A percentile compares a stretch with the other conserved stretches of the same genome.
These are phyloP conservation scores for Neurospora terricola DNA, from an alignment of 495 filamentous ascomycete species.

Conservation along the genomic window DNA sequence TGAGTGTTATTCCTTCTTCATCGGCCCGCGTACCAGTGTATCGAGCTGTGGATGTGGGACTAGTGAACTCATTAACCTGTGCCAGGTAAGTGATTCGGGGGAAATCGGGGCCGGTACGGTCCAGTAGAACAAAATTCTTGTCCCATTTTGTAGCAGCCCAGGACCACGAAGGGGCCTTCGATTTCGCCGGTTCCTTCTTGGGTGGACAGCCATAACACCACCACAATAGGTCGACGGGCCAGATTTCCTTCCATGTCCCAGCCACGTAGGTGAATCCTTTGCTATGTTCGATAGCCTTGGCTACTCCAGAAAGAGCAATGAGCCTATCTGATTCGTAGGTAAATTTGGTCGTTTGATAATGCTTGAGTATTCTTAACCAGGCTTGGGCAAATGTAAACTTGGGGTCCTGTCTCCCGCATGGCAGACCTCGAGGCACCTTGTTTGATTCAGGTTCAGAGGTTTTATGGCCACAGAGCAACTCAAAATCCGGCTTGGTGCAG, in stretches of 20 bases:
- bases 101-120: no score
- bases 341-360: neutral
- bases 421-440: neutral
- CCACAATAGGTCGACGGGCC: conserved; percentile 1
- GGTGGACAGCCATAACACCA: no score
- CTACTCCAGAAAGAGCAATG: conserved; percentile 15
- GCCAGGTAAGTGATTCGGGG: neutral
- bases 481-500: neutral
- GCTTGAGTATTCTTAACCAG: neutral
- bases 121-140: neutral
- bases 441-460: neutral
- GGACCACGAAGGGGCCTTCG: neutral
- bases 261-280: conserved; percentile 10
- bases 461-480: neutral
- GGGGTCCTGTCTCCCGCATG: neutral
- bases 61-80: neutral
- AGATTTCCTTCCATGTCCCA: conserved; percentile 8
- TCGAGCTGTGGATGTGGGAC: neutral
- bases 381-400: neutral
- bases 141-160: neutral
- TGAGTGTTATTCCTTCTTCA: neutral
- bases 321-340: conserved; percentile 12
- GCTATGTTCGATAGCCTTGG: conserved; percentile 1
- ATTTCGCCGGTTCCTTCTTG: neutral
- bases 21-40: neutral